Conservation (phyloP, 129 eudicot genomes). For the Silybum marianum region DNA sequence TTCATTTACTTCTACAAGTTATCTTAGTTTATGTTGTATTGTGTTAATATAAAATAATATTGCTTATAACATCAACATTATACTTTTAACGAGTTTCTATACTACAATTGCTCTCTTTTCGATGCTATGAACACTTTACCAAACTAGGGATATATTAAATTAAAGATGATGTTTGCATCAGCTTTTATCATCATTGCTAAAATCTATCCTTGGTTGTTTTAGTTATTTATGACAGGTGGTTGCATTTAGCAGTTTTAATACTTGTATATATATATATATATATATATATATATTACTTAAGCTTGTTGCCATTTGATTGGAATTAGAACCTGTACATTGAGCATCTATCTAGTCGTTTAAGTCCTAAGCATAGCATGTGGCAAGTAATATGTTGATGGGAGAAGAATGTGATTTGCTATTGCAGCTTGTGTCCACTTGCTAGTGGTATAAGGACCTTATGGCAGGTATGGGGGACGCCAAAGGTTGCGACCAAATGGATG, state of each 20-base stretch:
- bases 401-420: constrained; percentile 9
- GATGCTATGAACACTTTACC: background rate
- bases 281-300: background rate
- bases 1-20: background rate
- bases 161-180: background rate
- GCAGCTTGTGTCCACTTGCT: constrained; percentile 40
- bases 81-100: background rate
- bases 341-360: background rate
- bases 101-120: background rate
- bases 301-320: background rate
- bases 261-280: too few species aligned
- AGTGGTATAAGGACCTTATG: constrained; percentile 30
- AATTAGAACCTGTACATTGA: constrained; percentile 10
- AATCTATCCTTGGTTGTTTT: background rate
- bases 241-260: background rate
- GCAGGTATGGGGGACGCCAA: constrained; percentile 60
- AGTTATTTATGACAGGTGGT: background rate
- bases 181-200: background rate
- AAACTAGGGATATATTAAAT: background rate
- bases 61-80: background rate
- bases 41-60: background rate
- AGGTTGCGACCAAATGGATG: constrained; percentile 42
- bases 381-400: constrained; percentile 2
- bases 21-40: background rate
- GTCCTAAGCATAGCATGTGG: constrained; percentile 1